These are phyloP conservation scores for Cercophora sp. DNA, from an alignment of 495 filamentous ascomycete species.

Conservation along the genomic window DNA sequence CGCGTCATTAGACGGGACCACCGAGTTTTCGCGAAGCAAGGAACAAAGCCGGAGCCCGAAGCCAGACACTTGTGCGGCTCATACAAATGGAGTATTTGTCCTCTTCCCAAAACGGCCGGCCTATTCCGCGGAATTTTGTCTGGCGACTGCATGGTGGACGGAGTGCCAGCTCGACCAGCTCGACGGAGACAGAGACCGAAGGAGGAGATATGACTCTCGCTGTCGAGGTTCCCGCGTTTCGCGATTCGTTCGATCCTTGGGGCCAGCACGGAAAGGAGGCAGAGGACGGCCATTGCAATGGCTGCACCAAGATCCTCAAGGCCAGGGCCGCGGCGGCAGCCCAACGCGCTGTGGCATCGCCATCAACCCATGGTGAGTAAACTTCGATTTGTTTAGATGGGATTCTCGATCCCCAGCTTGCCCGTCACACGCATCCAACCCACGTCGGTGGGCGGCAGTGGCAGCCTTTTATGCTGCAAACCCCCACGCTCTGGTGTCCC, in stretches of 20 bases:
- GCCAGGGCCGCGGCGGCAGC: conserved; percentile 18
- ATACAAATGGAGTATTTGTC: conserved; percentile 21
- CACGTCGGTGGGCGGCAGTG: conserved; percentile 7
- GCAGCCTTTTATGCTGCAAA: conserved; percentile 6
- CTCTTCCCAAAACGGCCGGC: conserved; percentile 3
- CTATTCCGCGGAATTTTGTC: conserved; percentile 24
- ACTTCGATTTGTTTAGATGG: neutral
- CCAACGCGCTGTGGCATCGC: conserved; percentile 5
- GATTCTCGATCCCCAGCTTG: neutral
- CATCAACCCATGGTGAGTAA: conserved; percentile 21
- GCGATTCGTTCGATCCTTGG: conserved; percentile 31
- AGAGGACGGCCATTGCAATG: conserved; percentile 23
- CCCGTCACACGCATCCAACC: neutral
- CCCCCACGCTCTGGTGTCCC: conserved; percentile 6
- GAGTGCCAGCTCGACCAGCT: conserved; percentile 12
- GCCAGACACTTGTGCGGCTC: neutral
- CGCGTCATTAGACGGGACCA: conserved; percentile 28
- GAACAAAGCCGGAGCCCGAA: conserved; percentile 18
- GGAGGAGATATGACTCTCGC: conserved; percentile 25
- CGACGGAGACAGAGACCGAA: neutral
- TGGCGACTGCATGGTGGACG: conserved; percentile 27
- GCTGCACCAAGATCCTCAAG: conserved; percentile 28
- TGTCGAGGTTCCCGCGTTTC: conserved; percentile 24
- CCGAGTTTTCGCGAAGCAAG: conserved; percentile 15
- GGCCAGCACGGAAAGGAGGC: conserved; percentile 9